Base-by-base conservation (phyloP, 306 rosid species). In the Cyamopsis tetragonoloba region DNA sequence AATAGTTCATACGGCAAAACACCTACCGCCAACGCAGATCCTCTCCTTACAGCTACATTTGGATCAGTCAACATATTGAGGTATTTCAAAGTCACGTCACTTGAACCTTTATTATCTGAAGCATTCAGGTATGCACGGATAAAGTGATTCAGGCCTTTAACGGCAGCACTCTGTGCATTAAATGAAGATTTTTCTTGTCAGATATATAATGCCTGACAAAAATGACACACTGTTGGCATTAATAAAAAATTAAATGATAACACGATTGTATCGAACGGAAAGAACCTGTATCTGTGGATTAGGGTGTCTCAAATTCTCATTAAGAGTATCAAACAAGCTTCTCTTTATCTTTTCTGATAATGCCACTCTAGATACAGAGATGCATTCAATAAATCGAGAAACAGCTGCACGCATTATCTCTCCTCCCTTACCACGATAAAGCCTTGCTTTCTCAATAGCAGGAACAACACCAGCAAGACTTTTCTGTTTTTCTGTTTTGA, bases 371-470 rank as follows among this genome's bases (percentile, higher is more conserved):
- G 73, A 80, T 53, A 77, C 8, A 12, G 99, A 88, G 57, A 93
- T 79, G 38, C 97, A 90, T 80, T 86, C 95, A 13, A 88, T 90
- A 80, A 86, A 88, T 41, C 85, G 96, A 14, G 99, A 93, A 75
- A 90, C 99, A 80, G 99, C 87, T 50, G 88, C 75, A 23, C 92
- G 99, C 96, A 93, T 90, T 76, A 93, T 90, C 82, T 90, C 97
- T 73, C 99, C 97, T 73, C 99, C 99, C 82, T 88, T 93, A 77
- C 99, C 97, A 66, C 97, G 90, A 80, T 90, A 93, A 70, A 90
- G 87, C 1, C 95, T 88, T 67, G 95, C 99, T 82, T 90, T 93
- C 84, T 86, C 96, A 43, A 90, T 90, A 30, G 89, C 86, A 53
- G 96, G 95, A 68, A 90, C 90, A 31, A 90, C 82, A 54, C 86